Evolutionary conservation across 495 filamentous ascomycete species (phyloP).

Genomic region (Penicillium nucicola): DNA sequence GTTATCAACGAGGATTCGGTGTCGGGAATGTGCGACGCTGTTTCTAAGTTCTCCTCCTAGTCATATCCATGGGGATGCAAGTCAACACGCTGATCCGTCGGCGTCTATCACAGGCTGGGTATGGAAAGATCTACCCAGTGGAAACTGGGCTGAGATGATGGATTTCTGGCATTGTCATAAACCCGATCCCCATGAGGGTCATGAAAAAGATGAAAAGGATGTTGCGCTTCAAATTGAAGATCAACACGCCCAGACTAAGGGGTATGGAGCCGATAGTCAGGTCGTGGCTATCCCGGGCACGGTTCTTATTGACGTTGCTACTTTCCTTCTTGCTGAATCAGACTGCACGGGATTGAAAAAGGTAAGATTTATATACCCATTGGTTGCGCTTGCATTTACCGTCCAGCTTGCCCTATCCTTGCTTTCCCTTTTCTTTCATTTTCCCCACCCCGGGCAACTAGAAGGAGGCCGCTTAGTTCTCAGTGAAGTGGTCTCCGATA

Average conservation of each 20-base stretch:
- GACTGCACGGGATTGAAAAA: constrained; percentile 59
- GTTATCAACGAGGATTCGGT: constrained; percentile 53
- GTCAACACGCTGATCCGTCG: neutral
- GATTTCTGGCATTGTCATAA: constrained; percentile 99
- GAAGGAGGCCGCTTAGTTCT: constrained; percentile 73
- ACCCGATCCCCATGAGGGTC: constrained; percentile 53
- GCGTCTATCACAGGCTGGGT: constrained; percentile 20
- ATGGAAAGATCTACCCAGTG: constrained; percentile 96
- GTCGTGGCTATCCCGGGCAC: constrained; percentile 60
- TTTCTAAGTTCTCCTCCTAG: constrained; percentile 14
- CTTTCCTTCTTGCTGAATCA: constrained; percentile 61
- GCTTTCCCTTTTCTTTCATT: constrained; percentile 4
- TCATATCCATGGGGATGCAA: neutral
- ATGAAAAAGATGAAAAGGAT: constrained; percentile 27
- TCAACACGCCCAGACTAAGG: constrained; percentile 53
- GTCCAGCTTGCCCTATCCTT: constrained; percentile 1
- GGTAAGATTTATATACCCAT: constrained; percentile 50
- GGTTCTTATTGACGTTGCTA: constrained; percentile 78
- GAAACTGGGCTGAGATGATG: constrained; percentile 99
- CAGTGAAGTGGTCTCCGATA: constrained; percentile 75
- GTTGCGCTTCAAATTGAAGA: constrained; percentile 27
- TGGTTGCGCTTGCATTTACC: neutral
- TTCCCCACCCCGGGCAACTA: constrained; percentile 60
- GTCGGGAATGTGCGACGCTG: constrained; percentile 53
- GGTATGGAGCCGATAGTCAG: constrained; percentile 70